A percentile compares a stretch with the other conserved stretches of the same genome.
Conservation (phyloP, 345 rosid species). For the Eucalyptus brandiana region DNA sequence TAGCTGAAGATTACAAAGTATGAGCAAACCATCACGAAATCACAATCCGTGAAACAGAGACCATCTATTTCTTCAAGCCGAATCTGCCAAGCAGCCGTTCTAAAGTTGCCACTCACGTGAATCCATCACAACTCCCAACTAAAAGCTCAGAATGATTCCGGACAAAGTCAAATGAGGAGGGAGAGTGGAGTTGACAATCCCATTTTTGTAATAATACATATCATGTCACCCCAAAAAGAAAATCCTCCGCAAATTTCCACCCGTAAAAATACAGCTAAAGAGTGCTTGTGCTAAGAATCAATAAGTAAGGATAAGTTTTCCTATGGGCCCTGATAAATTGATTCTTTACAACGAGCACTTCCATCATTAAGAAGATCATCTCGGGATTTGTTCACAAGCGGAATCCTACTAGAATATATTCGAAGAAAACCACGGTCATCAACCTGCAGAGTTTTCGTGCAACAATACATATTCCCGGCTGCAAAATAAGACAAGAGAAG, state of each 20-base stretch:
- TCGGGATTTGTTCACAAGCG: not conserved
- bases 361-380: not conserved
- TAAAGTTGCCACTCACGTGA: not conserved
- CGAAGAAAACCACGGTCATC: not conserved
- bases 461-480: constrained; percentile 76
- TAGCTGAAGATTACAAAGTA: not conserved
- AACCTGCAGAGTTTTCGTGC: constrained; percentile 61
- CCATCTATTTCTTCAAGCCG: not conserved
- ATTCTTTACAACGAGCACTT: not conserved
- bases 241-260: not conserved
- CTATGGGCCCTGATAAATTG: not conserved
- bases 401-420: not conserved
- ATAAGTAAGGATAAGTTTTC: not conserved
- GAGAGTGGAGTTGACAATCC: not conserved
- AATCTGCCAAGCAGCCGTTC: not conserved
- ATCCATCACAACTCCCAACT: not conserved
- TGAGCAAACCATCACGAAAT: not conserved
- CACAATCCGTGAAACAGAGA: not conserved
- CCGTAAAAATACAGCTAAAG: not conserved
- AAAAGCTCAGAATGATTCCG: not conserved
- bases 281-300: not conserved
- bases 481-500: constrained; percentile 10
- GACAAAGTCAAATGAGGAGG: not conserved
- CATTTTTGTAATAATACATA: not conserved
- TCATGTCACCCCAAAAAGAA: not conserved